Conservation (phyloP, 495 filamentous ascomycete genomes). For the Astrocystis sublimbata region DNA sequence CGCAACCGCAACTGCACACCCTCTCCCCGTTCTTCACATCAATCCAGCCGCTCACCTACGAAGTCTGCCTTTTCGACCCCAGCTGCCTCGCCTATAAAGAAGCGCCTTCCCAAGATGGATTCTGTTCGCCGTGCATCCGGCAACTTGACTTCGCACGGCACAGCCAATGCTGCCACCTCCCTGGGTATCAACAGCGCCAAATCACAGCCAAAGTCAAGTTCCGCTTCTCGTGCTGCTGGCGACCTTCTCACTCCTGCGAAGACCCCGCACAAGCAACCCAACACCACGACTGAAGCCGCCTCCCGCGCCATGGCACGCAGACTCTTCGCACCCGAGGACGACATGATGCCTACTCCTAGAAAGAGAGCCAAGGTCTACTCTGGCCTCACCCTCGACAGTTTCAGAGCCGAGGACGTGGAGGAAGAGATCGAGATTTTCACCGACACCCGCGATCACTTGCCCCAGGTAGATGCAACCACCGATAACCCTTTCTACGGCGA, state of each 20-base stretch:
- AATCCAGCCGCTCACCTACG: conserved; percentile 30
- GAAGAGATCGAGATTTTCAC: conserved; percentile 79
- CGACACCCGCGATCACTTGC: conserved; percentile 83
- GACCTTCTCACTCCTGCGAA: conserved; percentile 90
- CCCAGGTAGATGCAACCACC: conserved; percentile 61
- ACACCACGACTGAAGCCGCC: conserved; percentile 51
- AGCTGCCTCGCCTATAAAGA: conserved; percentile 56
- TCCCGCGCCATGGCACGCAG: conserved; percentile 69
- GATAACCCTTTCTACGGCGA: conserved; percentile 76
- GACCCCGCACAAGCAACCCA: conserved; percentile 75
- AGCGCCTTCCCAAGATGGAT: conserved; percentile 38
- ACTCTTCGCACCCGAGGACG: conserved; percentile 63
- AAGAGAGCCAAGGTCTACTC: conserved; percentile 59
- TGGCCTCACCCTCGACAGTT: conserved; percentile 70
- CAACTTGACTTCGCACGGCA: conserved; percentile 34
- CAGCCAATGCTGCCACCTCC: conserved; percentile 37
- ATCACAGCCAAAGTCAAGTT: conserved; percentile 25
- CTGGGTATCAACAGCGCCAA: conserved; percentile 29
- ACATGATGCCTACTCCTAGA: conserved; percentile 60
- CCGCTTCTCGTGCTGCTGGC: conserved; percentile 27
- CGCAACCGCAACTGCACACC: conserved; percentile 46
- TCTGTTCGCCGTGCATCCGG: conserved; percentile 43
- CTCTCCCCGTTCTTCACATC: conserved; percentile 45
- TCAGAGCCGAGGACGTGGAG: conserved; percentile 57
- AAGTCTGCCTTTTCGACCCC: conserved; percentile 45